Conservation (phyloP, 345 rosid species). For the Triadica sebifera region DNA sequence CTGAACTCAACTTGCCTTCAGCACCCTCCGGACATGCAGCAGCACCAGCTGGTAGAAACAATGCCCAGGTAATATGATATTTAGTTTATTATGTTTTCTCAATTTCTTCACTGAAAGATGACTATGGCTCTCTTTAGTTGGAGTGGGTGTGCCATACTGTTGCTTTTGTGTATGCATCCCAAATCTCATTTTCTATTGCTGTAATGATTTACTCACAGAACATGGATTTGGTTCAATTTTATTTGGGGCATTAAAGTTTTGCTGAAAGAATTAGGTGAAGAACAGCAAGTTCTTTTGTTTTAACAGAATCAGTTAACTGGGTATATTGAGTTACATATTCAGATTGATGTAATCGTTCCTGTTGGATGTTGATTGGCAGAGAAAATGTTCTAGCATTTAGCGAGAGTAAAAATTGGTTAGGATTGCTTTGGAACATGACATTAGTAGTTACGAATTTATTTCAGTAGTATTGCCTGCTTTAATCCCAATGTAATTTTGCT, state of each 20-base stretch:
- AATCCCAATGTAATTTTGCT: background rate
- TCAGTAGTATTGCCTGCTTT: background rate
- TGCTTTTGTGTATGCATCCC: background rate
- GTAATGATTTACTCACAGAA: background rate
- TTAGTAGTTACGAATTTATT: background rate
- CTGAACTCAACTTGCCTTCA: conserved; percentile 77
- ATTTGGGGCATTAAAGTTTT: too few species aligned
- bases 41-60: conserved; percentile 53
- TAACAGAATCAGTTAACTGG: background rate
- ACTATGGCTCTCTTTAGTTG: background rate
- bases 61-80: conserved; percentile 52
- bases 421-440: background rate
- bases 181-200: background rate
- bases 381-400: background rate
- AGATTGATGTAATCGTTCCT: background rate
- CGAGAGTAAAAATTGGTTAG: background rate
- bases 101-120: background rate
- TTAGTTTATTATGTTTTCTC: background rate
- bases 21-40: conserved; percentile 63
- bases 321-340: background rate
- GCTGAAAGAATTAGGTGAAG: too few species aligned
- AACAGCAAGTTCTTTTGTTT: too few species aligned
- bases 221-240: background rate
- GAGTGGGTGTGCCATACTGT: background rate
- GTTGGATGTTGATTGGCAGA: background rate